Evolutionary conservation across 805 yeast species (phyloP), one percentile per base, ranked within the genome.

Genomic region (Nakazawaea pomicola): DNA sequence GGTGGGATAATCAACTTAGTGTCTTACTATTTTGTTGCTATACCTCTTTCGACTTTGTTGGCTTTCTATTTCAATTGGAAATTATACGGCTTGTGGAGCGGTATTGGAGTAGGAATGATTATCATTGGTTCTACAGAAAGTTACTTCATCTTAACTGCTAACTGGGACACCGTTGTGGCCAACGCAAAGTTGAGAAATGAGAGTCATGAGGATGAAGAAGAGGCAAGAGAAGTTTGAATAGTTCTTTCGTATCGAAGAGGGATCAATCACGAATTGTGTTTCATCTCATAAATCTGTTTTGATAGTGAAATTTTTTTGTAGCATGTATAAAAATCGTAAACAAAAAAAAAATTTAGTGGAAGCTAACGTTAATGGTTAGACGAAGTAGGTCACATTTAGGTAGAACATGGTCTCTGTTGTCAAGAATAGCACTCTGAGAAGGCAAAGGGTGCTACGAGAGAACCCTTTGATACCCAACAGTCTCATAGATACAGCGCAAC

Each of bases 401-500:
- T 15, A 11, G 18, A 24, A 6, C 6, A 23, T n/a, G 15, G 7
- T 19, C 4, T n/a, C n/a, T 11, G 16, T n/a, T n/a, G n/a, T 14
- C 12, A 23, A 6, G 23, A 32, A 32, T 10, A 32, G 35, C n/a
- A n/a, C 8, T 10, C 12, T 18, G 15, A 32, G 8, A 15, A 17
- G 16, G 24, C 7, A 19, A 12, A 16, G 14, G 11, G 31, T 31
- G 23, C 14, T 23, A 17, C 33, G 36, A 24, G 44, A 25, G 38
- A 24, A 37, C 32, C 67, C 80, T 3, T 61, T 84, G 31, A 78
- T 91, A 31, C 86, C 96, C 0, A 69, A 77, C 12, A 62, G 70
- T 6, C 65, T 80, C 2, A 55, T 90, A 19, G 95, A 88, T 48
- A 74, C 76, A 5, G 86, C 86, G 2, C 76, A 85, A 11, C 99